A percentile compares a stretch with the other conserved stretches of the same genome.
These are phyloP conservation scores for Annona cherimola DNA, from an alignment of 164 flowering plant genomes.

Conservation along the genomic window DNA sequence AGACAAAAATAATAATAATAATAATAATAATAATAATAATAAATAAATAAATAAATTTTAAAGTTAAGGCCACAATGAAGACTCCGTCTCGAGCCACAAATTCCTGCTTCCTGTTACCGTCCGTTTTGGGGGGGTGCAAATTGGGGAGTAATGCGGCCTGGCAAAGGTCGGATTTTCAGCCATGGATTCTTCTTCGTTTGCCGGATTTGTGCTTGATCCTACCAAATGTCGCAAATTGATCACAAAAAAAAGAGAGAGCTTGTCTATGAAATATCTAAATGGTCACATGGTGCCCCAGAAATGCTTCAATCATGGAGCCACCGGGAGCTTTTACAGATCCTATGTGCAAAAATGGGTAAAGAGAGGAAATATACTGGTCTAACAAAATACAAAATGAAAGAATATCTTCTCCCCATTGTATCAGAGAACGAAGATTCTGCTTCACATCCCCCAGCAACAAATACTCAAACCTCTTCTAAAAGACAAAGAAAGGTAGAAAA, in stretches of 20 bases:
- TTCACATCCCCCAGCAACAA: constrained; percentile 26
- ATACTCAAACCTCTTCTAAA: constrained; percentile 36
- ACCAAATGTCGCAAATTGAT: constrained; percentile 59
- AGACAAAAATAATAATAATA: no score
- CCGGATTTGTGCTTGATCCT: constrained; percentile 57
- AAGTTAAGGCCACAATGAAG: constrained; percentile 26
- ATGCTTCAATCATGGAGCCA: constrained; percentile 78
- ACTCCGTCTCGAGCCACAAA: constrained; percentile 28
- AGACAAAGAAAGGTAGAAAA: constrained; percentile 71
- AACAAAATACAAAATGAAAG: constrained; percentile 79
- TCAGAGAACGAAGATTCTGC: constrained; percentile 37
- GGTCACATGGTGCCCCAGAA: constrained; percentile 62
- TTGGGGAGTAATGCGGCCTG: constrained; percentile 35
- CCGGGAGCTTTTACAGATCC: constrained; percentile 75
- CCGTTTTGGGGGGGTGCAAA: no score
- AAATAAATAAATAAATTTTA: no score
- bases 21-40: no score
- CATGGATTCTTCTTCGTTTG: constrained; percentile 37
- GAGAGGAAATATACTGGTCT: constrained; percentile 93
- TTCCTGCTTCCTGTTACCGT: constrained; percentile 30
- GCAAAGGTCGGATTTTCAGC: constrained; percentile 11
- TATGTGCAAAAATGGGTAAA: constrained; percentile 90
- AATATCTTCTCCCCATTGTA: constrained; percentile 61
- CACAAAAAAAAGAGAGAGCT: constrained; percentile 76
- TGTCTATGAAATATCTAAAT: constrained; percentile 62